A percentile compares a stretch with the other conserved stretches of the same genome.
Evolutionary conservation across 2,329 filamentous ascomycete species (phyloP).

Genomic region (Fusarium sp.): DNA sequence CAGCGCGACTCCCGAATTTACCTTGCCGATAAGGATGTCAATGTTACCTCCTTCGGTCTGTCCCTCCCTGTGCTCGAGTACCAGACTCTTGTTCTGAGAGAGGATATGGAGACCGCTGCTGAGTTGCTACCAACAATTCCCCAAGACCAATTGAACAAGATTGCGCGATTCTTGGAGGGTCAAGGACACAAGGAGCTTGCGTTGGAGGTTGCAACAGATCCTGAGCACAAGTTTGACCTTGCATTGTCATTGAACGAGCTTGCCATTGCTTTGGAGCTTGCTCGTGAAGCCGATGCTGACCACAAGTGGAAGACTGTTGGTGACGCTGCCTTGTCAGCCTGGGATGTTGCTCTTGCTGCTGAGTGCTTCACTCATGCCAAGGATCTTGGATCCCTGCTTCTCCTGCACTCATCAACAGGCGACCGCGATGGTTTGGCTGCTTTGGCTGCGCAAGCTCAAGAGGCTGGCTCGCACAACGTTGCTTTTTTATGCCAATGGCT

Average conservation of each 20-base stretch:
- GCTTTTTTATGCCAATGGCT: conserved; percentile 94
- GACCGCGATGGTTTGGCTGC: conserved; percentile 79
- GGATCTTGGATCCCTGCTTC: conserved; percentile 87
- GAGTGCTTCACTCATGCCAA: conserved; percentile 94
- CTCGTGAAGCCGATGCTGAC: conserved; percentile 85
- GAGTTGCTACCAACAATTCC: conserved; percentile 88
- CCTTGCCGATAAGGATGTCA: conserved; percentile 94
- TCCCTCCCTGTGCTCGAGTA: conserved; percentile 96
- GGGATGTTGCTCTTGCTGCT: conserved; percentile 89
- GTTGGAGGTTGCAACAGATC: conserved; percentile 91
- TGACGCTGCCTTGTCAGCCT: conserved; percentile 86
- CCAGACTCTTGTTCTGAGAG: conserved; percentile 93
- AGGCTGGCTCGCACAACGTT: conserved; percentile 87
- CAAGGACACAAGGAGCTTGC: conserved; percentile 98
- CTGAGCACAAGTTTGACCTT: conserved; percentile 96
- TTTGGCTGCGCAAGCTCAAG: conserved; percentile 80
- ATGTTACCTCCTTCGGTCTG: conserved; percentile 88
- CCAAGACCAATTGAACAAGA: conserved; percentile 96
- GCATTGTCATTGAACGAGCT: conserved; percentile 86
- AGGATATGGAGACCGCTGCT: conserved; percentile 90
- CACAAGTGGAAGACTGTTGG: conserved; percentile 99
- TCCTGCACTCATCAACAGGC: conserved; percentile 88
- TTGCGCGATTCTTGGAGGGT: conserved; percentile 95
- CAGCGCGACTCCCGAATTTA: conserved; percentile 96
- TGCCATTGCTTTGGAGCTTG: conserved; percentile 86